phyloP scores from a whole-genome alignment of 169 alveolate species.

The Eimeria mitis region DNA sequence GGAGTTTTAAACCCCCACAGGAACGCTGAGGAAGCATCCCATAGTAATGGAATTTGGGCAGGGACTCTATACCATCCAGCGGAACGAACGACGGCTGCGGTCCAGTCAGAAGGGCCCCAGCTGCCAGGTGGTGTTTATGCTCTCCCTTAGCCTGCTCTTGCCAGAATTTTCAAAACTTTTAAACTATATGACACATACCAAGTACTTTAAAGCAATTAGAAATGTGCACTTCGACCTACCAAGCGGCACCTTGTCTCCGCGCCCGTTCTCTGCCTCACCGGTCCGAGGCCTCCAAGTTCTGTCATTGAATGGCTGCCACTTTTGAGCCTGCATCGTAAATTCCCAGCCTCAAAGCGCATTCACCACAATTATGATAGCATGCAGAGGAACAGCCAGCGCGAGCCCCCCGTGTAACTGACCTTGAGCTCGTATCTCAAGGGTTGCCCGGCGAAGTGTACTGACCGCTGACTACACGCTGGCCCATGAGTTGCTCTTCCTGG shows the following conservation, averaged over 20 bases:
- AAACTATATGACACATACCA: background rate
- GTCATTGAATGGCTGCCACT: background rate
- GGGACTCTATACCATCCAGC: background rate
- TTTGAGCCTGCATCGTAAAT: background rate
- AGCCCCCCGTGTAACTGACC: background rate
- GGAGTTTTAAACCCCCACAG: background rate
- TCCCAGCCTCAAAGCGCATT: background rate
- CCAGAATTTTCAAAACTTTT: background rate
- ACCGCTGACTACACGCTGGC: background rate
- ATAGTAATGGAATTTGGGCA: background rate
- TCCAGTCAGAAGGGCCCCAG: conserved; percentile 42
- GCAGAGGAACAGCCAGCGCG: background rate
- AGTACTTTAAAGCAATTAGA: background rate
- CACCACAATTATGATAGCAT: background rate
- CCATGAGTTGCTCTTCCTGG: background rate
- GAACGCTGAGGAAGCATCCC: background rate
- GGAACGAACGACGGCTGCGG: background rate
- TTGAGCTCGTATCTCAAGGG: background rate
- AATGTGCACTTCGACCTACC: background rate
- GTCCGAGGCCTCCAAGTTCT: background rate
- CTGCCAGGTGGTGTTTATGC: background rate
- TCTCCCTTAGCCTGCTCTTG: background rate
- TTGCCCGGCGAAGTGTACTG: background rate
- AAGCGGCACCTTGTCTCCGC: background rate
- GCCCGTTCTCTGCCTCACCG: background rate